These are phyloP conservation scores for Candida ulmi DNA, from an alignment of 805 yeast genomes.

Conservation along the genomic window DNA sequence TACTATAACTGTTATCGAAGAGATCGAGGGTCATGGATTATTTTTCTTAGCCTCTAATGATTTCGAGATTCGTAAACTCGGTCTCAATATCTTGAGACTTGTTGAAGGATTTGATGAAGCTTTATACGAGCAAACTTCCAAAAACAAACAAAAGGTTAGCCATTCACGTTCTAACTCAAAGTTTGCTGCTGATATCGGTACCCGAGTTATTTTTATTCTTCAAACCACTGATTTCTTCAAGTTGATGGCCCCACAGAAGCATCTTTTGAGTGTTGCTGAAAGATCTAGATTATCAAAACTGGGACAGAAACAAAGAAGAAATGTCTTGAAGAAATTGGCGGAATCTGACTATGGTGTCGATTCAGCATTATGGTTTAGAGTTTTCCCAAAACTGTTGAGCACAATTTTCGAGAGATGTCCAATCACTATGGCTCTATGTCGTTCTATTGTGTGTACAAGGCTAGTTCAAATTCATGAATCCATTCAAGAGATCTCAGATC, in stretches of 20 bases:
- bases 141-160: conserved; percentile 14
- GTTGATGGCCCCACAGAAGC: conserved; percentile 46
- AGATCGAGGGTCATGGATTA: conserved; percentile 92
- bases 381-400: conserved; percentile 70
- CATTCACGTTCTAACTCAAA: conserved; percentile 56
- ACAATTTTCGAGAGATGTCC: conserved; percentile 79
- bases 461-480: conserved; percentile 80
- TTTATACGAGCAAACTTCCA: conserved; percentile 45
- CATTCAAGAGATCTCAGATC: conserved; percentile 48
- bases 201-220: conserved; percentile 69
- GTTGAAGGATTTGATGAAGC: conserved; percentile 88
- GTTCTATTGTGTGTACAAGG: conserved; percentile 85
- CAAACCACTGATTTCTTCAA: conserved; percentile 66
- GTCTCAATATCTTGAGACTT: conserved; percentile 66
- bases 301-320: conserved; percentile 49
- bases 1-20: conserved; percentile 82
- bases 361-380: conserved; percentile 91
- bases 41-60: conserved; percentile 90
- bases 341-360: conserved; percentile 94
- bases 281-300: conserved; percentile 63
- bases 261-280: conserved; percentile 65
- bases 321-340: conserved; percentile 69
- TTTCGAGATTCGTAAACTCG: conserved; percentile 64
- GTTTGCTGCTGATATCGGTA: conserved; percentile 74
- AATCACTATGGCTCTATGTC: conserved; percentile 86